phyloP scores from a whole-genome alignment of 768 basidiomycete species.

The Lactarius quietus region DNA sequence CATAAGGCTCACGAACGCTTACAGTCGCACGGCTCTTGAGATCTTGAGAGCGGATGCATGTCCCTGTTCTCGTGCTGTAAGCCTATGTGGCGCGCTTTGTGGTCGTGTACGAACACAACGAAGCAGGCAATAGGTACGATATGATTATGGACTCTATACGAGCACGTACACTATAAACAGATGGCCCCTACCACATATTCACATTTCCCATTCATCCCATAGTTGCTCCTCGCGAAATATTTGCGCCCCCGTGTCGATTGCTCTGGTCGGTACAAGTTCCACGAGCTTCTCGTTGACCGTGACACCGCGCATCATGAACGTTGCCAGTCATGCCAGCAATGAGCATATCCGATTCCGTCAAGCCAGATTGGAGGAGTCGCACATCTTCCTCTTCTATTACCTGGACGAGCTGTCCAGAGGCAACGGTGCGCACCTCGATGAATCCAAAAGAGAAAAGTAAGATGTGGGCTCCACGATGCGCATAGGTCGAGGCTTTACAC shows the following conservation, averaged over 20 bases:
- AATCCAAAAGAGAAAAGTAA: slow-evolving; percentile 73
- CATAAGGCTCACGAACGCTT: not conserved
- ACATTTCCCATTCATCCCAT: slow-evolving; percentile 28
- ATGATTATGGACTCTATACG: not conserved
- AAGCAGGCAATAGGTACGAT: not conserved
- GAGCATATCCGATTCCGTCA: slow-evolving; percentile 45
- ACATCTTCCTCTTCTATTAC: slow-evolving; percentile 75
- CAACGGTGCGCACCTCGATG: slow-evolving; percentile 66
- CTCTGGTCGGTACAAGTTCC: slow-evolving; percentile 67
- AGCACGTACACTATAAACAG: not conserved
- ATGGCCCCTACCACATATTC: not conserved
- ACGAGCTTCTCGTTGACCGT: slow-evolving; percentile 61
- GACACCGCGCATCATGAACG: slow-evolving; percentile 52
- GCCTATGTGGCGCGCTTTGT: not conserved
- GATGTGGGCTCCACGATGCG: slow-evolving; percentile 57
- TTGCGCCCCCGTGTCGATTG: slow-evolving; percentile 36
- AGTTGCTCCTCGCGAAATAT: slow-evolving; percentile 15
- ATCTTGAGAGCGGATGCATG: not conserved
- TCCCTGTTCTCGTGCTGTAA: not conserved
- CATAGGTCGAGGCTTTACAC: slow-evolving; percentile 58
- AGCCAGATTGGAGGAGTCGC: slow-evolving; percentile 54
- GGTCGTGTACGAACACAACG: not conserved
- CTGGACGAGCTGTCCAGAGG: slow-evolving; percentile 69
- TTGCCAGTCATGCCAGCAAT: slow-evolving; percentile 62
- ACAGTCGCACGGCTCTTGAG: not conserved